phyloP scores from a whole-genome alignment of 2,329 filamentous ascomycete species.

The Calonectria multiphialidica region DNA sequence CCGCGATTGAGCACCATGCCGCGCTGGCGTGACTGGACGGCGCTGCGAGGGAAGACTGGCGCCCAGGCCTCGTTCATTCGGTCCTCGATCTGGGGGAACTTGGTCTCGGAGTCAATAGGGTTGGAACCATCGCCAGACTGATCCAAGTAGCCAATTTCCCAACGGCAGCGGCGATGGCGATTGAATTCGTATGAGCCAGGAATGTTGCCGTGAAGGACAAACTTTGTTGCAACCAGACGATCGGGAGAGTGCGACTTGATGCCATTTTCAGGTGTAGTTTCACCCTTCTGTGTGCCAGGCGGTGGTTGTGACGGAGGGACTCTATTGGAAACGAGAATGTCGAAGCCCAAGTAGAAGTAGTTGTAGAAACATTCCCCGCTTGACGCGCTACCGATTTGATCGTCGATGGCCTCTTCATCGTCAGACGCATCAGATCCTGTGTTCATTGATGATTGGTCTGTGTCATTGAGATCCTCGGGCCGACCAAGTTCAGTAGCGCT shows the following conservation, averaged over 20 bases:
- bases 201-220: slow-evolving; percentile 95
- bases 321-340: slow-evolving; percentile 88
- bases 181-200: slow-evolving; percentile 98
- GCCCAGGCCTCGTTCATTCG: slow-evolving; percentile 79
- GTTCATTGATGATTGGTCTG: slow-evolving; percentile 80
- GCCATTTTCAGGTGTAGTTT: slow-evolving; percentile 40
- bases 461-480: slow-evolving; percentile 74
- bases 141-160: slow-evolving; percentile 77
- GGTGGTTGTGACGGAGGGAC: slow-evolving; percentile 73
- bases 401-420: slow-evolving; percentile 69
- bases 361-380: slow-evolving; percentile 92
- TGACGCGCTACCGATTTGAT: slow-evolving; percentile 64
- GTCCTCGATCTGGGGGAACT: slow-evolving; percentile 79
- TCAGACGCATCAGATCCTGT: slow-evolving; percentile 77
- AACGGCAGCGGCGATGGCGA: slow-evolving; percentile 88
- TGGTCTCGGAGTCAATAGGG: slow-evolving; percentile 79
- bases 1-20: slow-evolving; percentile 93
- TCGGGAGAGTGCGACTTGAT: slow-evolving; percentile 64
- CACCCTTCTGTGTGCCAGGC: slow-evolving; percentile 47
- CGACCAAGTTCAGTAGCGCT: slow-evolving; percentile 57
- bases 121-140: slow-evolving; percentile 58
- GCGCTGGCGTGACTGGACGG: slow-evolving; percentile 65
- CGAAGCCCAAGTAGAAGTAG: slow-evolving; percentile 96
- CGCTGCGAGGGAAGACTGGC: slow-evolving; percentile 69
- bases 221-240: slow-evolving; percentile 86